Evolutionary conservation across 2,329 filamentous ascomycete species (phyloP), one percentile per base, ranked within the genome.

Genomic region (Dichotomopilus funicola): DNA sequence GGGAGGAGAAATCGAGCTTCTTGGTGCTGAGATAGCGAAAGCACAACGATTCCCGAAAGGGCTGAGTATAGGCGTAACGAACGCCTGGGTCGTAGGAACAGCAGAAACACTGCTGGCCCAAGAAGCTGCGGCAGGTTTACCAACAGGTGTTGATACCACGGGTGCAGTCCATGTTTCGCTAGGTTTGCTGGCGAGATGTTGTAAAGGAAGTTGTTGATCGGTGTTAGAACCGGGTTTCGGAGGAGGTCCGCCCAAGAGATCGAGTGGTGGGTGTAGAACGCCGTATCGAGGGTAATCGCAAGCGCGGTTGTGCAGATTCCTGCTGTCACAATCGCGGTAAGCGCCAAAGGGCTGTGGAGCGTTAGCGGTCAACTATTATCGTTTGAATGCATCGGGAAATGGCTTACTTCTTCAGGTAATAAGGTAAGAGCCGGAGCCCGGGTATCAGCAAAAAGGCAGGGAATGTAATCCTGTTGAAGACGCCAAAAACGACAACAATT

Each of bases 391-490:
- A 49, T 61, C 60, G 57, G 58, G 54, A 63, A 59, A 44, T 44
- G 6, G 27, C 82, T 67, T 72, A 94, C 88, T 86, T 92, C 70
- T 85, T 84, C 69, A 82, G 73, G 67, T 96, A 94, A 75, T 95
- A 88, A 62, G 90, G 90, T 69, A 97, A 76, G 67, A 99, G 78
- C 67, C 85, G 86, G 68, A 95, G 74, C 38, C 87, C 86, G 52
- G 94, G 92, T 68, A 96, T 83, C 56, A 95, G 70, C 59, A 99
- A 73, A 70, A 95, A 99, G 11, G 91, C 92, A 46, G 92, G 92
- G 70, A 97, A 97, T 8, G 94, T 99, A 66, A 97, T 96, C 62
- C 94, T 85, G 72, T 97, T 99, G 73, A 99, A 99, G 56, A 92
- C 75, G 49, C 94, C 94, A 66, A 94, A 88, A 11, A 96, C 86